Evolutionary conservation across 2,329 filamentous ascomycete genomes (phyloP).

Genomic region (Venturia asperata): DNA sequence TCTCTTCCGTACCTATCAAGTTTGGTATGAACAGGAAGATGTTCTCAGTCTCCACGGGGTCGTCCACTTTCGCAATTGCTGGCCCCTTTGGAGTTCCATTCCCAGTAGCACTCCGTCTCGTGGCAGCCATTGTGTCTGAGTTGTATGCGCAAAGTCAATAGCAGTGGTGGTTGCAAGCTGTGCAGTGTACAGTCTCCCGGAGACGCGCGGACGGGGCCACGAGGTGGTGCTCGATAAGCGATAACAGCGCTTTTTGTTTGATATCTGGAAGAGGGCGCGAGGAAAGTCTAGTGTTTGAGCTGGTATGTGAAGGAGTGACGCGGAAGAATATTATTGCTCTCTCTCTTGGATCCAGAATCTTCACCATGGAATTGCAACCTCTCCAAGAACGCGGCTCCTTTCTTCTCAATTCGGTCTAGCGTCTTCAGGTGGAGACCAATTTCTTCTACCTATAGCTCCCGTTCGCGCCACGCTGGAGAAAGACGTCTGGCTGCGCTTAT

Average conservation of each 20-base stretch:
- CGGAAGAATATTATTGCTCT: not conserved
- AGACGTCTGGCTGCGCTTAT: not conserved
- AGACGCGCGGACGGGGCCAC: not conserved
- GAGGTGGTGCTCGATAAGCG: conserved; percentile 12
- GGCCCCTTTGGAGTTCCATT: conserved; percentile 27
- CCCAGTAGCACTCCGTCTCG: conserved; percentile 23
- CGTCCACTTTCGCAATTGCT: conserved; percentile 17
- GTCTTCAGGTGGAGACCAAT: not conserved
- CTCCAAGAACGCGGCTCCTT: not conserved
- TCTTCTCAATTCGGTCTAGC: not conserved
- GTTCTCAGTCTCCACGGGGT: conserved; percentile 38
- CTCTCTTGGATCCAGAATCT: not conserved
- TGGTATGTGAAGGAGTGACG: not conserved
- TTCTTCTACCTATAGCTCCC: not conserved
- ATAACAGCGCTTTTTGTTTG: not conserved
- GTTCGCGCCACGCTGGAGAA: not conserved
- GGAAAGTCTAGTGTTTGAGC: not conserved
- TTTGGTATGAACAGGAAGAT: conserved; percentile 49
- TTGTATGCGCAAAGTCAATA: not conserved
- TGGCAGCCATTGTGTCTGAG: conserved; percentile 15
- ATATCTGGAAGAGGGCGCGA: not conserved
- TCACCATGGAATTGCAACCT: not conserved
- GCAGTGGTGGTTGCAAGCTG: not conserved
- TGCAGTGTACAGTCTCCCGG: not conserved
- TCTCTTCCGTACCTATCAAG: conserved; percentile 39